These are phyloP conservation scores for Akanthomyces lecanii DNA, from an alignment of 2,329 filamentous ascomycete genomes.

Conservation along the genomic window DNA sequence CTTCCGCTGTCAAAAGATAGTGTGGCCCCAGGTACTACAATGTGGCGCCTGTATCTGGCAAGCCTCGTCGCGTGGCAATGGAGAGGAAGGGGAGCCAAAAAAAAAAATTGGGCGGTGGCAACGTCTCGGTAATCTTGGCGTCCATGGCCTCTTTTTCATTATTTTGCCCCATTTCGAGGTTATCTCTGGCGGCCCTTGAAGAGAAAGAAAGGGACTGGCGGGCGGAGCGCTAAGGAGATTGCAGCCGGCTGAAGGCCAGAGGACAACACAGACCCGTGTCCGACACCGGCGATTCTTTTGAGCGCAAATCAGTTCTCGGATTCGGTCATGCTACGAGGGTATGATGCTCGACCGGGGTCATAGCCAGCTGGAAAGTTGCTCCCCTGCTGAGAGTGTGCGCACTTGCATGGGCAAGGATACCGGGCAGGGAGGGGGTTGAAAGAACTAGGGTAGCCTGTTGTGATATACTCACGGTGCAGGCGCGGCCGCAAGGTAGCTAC, in stretches of 20 bases:
- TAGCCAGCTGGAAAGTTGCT: background rate
- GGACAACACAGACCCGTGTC: background rate
- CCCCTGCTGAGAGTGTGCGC: background rate
- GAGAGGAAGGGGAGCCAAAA: constrained; percentile 5
- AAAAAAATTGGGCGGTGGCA: constrained; percentile 8
- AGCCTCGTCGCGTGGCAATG: constrained; percentile 17
- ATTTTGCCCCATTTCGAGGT: background rate
- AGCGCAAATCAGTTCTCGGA: background rate
- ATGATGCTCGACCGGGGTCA: constrained; percentile 10
- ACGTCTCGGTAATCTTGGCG: constrained; percentile 13
- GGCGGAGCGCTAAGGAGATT: background rate
- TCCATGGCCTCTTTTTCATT: background rate
- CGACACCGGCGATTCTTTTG: background rate
- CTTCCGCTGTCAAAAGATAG: constrained; percentile 12
- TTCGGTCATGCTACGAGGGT: background rate
- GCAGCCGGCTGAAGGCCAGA: background rate
- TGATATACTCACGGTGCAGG: background rate
- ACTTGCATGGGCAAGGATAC: constrained; percentile 1
- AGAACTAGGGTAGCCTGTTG: background rate
- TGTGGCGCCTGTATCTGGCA: constrained; percentile 16
- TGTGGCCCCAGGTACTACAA: constrained; percentile 5
- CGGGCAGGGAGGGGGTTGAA: background rate
- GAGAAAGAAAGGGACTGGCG: background rate
- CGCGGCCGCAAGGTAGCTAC: background rate
- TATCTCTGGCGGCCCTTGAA: background rate